Evolutionary conservation across 2,329 filamentous ascomycete species (phyloP), one percentile per base, ranked within the genome.

Genomic region (Apiospora pterosperma): DNA sequence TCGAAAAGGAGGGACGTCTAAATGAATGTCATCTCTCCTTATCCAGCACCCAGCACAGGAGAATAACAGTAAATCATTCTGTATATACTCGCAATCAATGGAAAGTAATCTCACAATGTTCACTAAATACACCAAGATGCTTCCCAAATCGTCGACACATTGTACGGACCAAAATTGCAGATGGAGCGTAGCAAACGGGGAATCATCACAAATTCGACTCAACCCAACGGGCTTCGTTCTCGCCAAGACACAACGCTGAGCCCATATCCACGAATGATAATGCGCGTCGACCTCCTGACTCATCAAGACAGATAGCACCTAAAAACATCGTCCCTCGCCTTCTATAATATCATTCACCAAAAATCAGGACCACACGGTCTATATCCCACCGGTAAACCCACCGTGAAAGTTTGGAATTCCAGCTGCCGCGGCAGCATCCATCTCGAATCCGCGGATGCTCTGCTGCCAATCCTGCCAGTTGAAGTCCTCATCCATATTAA

Each of bases 381-480:
- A 55, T 55, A 55, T 19, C 16, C 48, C 48, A 55, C 48, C 48
- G 12, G 48, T 55, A 55, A 55, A 55, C 28, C 48, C 48, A 55
- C 48, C 48, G 16, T 55, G 25, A 8, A 55, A 55, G 12, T 60
- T 60, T 16, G 60, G 25, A 42, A 65, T 44, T 5, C 66, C 71
- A 44, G 74, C 70, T 2, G 71, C 70, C 11, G 74, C 64, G 2
- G 72, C 71, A 10, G 67, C 69, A 41, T 75, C 74, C 68, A 75
- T 69, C 69, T 78, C 79, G 63, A 80, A 65, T 0, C 77, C 78
- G 34, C 75, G 75, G 52, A 81, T 76, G 67, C 71, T 80, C 63
- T 81, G 77, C 64, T 79, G 80, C 79, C 82, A 84, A 63, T 79
- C 78, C 60, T 83, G 79, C 82, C 82, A 84, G 67, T 83, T 78